Evolutionary conservation across 345 rosid genomes (phyloP).

Genomic region (Trapa bicornis): DNA sequence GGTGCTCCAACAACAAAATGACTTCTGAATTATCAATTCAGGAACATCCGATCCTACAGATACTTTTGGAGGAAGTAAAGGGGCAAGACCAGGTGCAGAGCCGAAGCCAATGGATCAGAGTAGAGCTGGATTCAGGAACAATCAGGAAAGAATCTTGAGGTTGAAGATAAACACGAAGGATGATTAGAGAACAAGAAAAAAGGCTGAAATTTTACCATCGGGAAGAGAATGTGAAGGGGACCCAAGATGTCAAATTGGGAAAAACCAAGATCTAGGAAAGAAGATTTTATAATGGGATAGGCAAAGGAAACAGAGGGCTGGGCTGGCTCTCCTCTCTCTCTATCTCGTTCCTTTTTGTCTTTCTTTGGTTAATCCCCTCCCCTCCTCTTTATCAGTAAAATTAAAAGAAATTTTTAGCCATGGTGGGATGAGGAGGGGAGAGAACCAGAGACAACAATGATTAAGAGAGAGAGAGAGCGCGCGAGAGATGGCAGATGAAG

Average conservation of each 20-base stretch:
- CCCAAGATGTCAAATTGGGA: slow-evolving; percentile 48
- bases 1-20: slow-evolving; percentile 31
- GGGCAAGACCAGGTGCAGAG: background rate
- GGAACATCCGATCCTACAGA: slow-evolving; percentile 43
- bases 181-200: slow-evolving; percentile 12
- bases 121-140: slow-evolving; percentile 3
- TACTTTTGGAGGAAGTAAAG: slow-evolving; percentile 15
- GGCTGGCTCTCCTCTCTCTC: slow-evolving; percentile 20
- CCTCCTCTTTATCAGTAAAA: slow-evolving; percentile 46
- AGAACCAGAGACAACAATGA: background rate
- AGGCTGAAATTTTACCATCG: slow-evolving; percentile 40
- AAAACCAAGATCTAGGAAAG: slow-evolving; percentile 65
- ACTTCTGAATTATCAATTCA: slow-evolving; percentile 36
- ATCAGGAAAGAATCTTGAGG: background rate
- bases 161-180: slow-evolving; percentile 8
- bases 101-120: slow-evolving; percentile 8
- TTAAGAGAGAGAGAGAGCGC: slow-evolving; percentile 3
- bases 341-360: slow-evolving; percentile 19
- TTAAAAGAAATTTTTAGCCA: slow-evolving; percentile 42
- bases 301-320: slow-evolving; percentile 53
- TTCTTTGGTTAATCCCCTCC: slow-evolving; percentile 31
- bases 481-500: slow-evolving; percentile 9
- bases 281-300: slow-evolving; percentile 22
- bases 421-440: background rate
- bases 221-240: slow-evolving; percentile 18